Conservation (phyloP, 768 basidiomycete species). For the Daedaleopsis sinensis region DNA sequence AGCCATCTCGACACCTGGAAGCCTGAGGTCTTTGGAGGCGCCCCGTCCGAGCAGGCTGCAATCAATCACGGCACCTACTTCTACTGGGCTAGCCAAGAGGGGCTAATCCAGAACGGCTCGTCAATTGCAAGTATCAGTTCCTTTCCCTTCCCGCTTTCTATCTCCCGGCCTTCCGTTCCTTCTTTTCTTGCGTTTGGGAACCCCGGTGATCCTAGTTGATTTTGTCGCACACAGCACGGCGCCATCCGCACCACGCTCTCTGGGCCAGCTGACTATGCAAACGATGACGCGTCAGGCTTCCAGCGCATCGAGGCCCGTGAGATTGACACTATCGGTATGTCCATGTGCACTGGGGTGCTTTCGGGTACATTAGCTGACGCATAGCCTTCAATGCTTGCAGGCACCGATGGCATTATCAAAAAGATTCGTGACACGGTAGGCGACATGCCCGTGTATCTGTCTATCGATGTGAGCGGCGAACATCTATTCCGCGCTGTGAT, state of each 20-base stretch:
- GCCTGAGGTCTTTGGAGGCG: constrained; percentile 73
- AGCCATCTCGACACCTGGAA: constrained; percentile 85
- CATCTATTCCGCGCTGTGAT: neutral
- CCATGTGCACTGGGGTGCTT: neutral
- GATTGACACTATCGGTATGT: constrained; percentile 76
- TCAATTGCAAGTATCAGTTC: constrained; percentile 77
- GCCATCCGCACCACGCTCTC: constrained; percentile 86
- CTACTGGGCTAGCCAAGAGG: constrained; percentile 85
- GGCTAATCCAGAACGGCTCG: constrained; percentile 73
- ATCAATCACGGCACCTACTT: constrained; percentile 92
- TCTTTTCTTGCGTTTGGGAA: constrained; percentile 30
- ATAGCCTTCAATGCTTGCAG: constrained; percentile 35
- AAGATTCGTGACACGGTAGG: constrained; percentile 83
- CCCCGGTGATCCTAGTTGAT: constrained; percentile 77
- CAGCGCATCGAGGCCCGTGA: constrained; percentile 83
- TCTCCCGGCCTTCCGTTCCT: constrained; percentile 20
- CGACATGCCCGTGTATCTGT: constrained; percentile 72
- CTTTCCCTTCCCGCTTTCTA: constrained; percentile 22
- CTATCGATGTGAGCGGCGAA: constrained; percentile 60
- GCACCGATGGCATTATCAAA: constrained; percentile 75
- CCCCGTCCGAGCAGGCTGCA: constrained; percentile 69
- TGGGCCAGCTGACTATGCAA: constrained; percentile 73
- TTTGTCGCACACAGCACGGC: constrained; percentile 63
- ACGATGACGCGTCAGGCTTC: constrained; percentile 81
- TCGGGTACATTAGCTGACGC: neutral